Conservation (phyloP, 108 stramenopile species). For the Chaetoceros tenuissimus region DNA sequence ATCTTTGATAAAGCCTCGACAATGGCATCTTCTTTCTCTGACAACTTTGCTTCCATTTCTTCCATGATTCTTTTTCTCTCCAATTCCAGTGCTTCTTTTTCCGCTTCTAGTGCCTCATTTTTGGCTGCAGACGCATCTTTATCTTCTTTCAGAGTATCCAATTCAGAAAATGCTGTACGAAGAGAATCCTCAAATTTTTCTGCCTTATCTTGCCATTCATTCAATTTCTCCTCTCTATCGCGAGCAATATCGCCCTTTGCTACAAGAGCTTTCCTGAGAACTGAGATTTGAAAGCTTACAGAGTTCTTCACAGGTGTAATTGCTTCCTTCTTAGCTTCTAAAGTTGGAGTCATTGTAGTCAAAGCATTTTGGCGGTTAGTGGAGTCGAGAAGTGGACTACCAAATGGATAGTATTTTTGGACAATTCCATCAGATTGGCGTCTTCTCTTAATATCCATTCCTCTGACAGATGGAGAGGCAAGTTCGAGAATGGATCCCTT, state of each 20-base stretch:
- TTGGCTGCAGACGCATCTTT: not conserved
- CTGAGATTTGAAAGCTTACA: not conserved
- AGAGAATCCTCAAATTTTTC: not conserved
- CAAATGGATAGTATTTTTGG: not conserved
- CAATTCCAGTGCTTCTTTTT: not conserved
- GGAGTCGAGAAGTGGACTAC: not conserved
- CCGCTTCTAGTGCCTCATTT: not conserved
- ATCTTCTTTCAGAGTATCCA: not conserved
- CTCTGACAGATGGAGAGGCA: not conserved
- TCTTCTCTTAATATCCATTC: slow-evolving; percentile 10
- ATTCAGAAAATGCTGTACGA: not conserved
- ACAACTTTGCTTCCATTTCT: not conserved
- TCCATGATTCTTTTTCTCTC: not conserved
- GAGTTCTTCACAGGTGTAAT: not conserved
- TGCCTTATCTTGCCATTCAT: not conserved
- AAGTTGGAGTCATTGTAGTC: not conserved
- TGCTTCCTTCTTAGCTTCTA: not conserved
- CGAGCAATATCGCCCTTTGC: not conserved
- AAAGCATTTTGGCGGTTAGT: not conserved
- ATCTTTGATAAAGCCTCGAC: not conserved
- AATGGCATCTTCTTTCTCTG: not conserved
- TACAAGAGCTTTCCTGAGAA: not conserved
- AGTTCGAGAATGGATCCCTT: not conserved
- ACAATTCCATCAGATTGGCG: slow-evolving; percentile 40
- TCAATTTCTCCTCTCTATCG: not conserved